Evolutionary conservation across 768 basidiomycete species (phyloP).

Genomic region (Russula virescens): DNA sequence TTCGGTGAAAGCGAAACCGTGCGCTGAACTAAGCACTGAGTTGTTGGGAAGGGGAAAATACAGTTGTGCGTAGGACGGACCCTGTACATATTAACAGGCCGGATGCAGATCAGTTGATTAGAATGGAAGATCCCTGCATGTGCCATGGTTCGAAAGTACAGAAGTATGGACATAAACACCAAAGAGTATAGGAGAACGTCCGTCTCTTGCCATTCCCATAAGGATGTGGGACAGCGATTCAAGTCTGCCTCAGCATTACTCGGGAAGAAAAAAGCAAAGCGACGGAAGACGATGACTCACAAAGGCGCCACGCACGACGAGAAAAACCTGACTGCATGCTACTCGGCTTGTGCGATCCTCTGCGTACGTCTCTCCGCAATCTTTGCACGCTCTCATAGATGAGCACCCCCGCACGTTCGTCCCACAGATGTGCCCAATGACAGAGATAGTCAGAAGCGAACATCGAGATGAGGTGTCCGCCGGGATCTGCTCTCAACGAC

Average conservation of each 20-base stretch:
- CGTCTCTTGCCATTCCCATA: too few relatives aligned
- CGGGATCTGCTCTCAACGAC: conserved; percentile 53
- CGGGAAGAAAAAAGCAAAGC: too few relatives aligned
- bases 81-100: not conserved
- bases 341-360: conserved; percentile 23
- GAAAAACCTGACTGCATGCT: too few relatives aligned
- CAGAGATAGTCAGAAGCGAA: conserved; percentile 65
- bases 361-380: conserved; percentile 52
- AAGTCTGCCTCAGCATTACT: not conserved
- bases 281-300: conserved; percentile 1
- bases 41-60: too few relatives aligned
- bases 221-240: not conserved
- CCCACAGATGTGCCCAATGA: conserved; percentile 70
- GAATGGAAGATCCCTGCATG: not conserved
- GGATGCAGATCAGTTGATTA: not conserved
- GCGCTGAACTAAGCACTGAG: too few relatives aligned
- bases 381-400: too few relatives aligned
- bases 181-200: not conserved
- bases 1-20: conserved; percentile 58
- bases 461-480: conserved; percentile 65
- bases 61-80: too few relatives aligned
- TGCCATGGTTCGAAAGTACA: not conserved
- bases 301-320: not conserved
- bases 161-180: not conserved
- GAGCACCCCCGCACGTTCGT: conserved; percentile 53